Evolutionary conservation across 2,329 filamentous ascomycete genomes (phyloP).

Genomic region (Anisogramma anomala): DNA sequence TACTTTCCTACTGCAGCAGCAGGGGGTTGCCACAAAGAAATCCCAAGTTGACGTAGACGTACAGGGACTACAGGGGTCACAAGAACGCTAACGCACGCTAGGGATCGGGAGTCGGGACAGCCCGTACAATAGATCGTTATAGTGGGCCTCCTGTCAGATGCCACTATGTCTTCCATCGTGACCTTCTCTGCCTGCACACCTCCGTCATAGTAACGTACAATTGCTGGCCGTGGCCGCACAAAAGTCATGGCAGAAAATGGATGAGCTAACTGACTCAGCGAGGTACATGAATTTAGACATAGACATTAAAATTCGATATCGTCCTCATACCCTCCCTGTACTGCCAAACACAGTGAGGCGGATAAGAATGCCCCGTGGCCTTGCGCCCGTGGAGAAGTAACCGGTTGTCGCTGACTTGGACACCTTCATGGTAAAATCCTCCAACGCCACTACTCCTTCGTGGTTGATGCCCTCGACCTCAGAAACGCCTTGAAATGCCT

Average conservation of each 20-base stretch:
- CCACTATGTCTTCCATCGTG: too few relatives aligned
- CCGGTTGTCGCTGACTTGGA: not conserved
- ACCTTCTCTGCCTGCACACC: too few relatives aligned
- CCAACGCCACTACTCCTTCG: conserved; percentile 12
- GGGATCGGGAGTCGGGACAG: too few relatives aligned
- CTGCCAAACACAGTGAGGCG: not conserved
- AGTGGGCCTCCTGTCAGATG: too few relatives aligned
- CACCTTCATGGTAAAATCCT: conserved; percentile 1
- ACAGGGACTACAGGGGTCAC: too few relatives aligned
- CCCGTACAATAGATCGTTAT: too few relatives aligned
- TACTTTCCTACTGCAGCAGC: too few relatives aligned
- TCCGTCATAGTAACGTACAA: too few relatives aligned
- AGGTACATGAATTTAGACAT: conserved; percentile 6
- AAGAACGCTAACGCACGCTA: too few relatives aligned
- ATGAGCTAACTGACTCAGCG: not conserved
- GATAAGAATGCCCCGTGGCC: not conserved
- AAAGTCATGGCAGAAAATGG: not conserved
- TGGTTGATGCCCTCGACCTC: conserved; percentile 1
- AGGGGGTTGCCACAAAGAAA: too few relatives aligned
- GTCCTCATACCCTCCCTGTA: not conserved
- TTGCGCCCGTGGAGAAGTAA: not conserved
- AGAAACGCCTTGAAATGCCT: conserved; percentile 12
- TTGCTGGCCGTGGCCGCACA: not conserved
- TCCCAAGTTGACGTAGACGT: too few relatives aligned
- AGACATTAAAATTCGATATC: conserved; percentile 14